Evolutionary conservation across 73 alveolate genomes (phyloP).

Genomic region (Blepharisma stoltei): DNA sequence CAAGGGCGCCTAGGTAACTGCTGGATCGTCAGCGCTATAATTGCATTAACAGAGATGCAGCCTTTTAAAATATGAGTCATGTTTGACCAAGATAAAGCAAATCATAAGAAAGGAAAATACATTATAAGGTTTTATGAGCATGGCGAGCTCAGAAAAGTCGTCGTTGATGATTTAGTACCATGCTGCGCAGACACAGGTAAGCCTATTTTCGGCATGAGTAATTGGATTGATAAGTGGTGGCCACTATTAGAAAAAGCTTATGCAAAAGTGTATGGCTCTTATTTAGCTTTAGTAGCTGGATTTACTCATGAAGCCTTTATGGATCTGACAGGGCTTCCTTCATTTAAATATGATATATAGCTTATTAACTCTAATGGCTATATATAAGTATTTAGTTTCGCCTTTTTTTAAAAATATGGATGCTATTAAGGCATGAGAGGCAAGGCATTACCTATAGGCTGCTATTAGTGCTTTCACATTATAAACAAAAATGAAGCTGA

Average conservation of each 20-base stretch:
- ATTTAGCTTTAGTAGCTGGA: constrained; percentile 69
- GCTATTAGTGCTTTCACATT: background rate
- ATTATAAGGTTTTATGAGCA: constrained; percentile 62
- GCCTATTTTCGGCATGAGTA: constrained; percentile 74
- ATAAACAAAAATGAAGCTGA: too few relatives aligned
- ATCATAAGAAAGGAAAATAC: constrained; percentile 46
- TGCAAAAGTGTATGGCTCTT: constrained; percentile 87
- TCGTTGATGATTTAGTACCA: constrained; percentile 88
- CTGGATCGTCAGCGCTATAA: constrained; percentile 75
- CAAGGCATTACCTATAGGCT: background rate
- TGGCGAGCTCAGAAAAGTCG: constrained; percentile 85
- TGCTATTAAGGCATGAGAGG: background rate
- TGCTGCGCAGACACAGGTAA: constrained; percentile 72
- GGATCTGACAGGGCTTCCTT: constrained; percentile 83
- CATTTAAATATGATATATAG: constrained; percentile 4
- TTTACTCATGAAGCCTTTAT: constrained; percentile 63
- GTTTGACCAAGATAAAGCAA: constrained; percentile 40
- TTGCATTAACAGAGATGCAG: constrained; percentile 76
- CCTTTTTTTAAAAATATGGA: too few relatives aligned
- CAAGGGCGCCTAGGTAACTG: constrained; percentile 86
- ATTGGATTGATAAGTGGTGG: constrained; percentile 82
- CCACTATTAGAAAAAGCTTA: constrained; percentile 85
- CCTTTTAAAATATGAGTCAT: constrained; percentile 54
- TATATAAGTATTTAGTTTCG: too few relatives aligned
- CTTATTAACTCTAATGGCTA: too few relatives aligned